These are phyloP conservation scores for Musa itinerans DNA, from an alignment of 176 grass and related monocot genomes.

Conservation along the genomic window DNA sequence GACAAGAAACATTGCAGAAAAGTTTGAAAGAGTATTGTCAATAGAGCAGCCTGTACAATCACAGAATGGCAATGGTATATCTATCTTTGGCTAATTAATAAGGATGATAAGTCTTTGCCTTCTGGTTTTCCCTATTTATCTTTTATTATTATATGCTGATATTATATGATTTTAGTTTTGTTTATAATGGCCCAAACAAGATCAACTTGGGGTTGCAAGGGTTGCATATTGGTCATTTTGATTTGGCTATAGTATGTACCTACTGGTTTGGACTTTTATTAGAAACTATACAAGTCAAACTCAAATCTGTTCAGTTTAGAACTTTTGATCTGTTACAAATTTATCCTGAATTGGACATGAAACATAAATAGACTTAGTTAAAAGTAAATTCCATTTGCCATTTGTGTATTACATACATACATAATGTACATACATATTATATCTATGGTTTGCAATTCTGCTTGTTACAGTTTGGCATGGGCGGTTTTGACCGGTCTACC, in stretches of 20 bases:
- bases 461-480: no score
- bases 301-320: not conserved
- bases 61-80: constrained; percentile 12
- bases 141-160: not conserved
- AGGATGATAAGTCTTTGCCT: not conserved
- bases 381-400: no score
- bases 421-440: no score
- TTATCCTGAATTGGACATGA: not conserved
- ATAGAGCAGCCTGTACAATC: constrained; percentile 31
- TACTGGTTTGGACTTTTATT: not conserved
- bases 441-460: no score
- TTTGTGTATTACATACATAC: no score
- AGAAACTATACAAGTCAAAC: not conserved
- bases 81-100: not conserved
- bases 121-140: not conserved
- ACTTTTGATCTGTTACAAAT: not conserved
- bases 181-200: not conserved
- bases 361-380: no score
- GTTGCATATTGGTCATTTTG: no score
- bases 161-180: not conserved
- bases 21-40: constrained; percentile 46
- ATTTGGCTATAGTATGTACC: no score
- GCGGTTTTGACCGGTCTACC: no score
- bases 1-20: constrained; percentile 42
- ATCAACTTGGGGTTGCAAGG: not conserved